These are phyloP conservation scores for Verruconis gallopava DNA, from an alignment of 2,329 filamentous ascomycete genomes.

Conservation along the genomic window DNA sequence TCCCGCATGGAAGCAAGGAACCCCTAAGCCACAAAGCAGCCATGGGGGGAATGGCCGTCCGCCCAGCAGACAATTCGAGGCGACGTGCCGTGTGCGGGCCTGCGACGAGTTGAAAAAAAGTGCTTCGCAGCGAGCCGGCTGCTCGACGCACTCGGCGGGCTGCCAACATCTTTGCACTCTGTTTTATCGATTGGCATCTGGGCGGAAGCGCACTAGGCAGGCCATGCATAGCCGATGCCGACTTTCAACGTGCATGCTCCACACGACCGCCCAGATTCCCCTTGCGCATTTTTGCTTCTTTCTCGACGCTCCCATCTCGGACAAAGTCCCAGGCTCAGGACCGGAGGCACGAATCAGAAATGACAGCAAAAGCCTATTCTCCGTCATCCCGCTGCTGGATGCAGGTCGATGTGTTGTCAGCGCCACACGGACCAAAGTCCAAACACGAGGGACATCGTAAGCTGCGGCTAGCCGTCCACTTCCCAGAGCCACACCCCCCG, in stretches of 20 bases:
- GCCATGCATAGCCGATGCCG: no score
- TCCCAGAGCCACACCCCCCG: neutral
- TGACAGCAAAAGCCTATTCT: no score
- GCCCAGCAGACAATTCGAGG: no score
- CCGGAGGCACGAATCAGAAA: neutral
- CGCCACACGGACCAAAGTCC: neutral
- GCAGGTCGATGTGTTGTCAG: neutral
- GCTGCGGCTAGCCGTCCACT: neutral
- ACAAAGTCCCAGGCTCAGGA: neutral
- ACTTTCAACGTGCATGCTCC: neutral
- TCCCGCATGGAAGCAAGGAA: no score
- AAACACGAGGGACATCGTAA: neutral
- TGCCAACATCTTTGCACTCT: no score
- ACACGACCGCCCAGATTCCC: neutral
- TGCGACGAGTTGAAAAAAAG: no score
- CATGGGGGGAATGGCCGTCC: no score
- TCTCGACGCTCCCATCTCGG: neutral
- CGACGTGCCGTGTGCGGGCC: no score
- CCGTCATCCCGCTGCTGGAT: neutral
- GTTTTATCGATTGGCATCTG: slow-evolving; percentile 1
- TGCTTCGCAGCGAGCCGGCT: no score
- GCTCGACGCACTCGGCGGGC: no score
- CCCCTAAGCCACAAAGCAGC: no score
- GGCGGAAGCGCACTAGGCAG: no score
- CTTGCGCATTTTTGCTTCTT: neutral